Conservation (phyloP, 2,329 filamentous ascomycete species). For the Aspergillus pseudoglaucus region DNA sequence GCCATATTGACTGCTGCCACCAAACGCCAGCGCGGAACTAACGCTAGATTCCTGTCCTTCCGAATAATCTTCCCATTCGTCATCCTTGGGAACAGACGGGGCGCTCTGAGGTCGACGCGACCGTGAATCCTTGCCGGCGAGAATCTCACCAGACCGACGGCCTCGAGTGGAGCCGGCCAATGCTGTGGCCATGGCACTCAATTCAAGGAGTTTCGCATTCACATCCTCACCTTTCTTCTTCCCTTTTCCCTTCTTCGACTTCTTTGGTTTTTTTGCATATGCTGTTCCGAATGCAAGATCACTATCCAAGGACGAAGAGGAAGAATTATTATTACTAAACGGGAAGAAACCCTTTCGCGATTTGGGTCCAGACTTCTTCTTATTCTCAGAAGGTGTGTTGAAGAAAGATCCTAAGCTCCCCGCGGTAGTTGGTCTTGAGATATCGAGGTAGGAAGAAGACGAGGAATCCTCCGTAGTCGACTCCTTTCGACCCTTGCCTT, state of each 20-base stretch:
- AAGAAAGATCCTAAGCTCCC: constrained; percentile 60
- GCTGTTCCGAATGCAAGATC: constrained; percentile 63
- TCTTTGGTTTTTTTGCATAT: constrained; percentile 35
- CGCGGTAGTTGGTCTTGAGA: constrained; percentile 51
- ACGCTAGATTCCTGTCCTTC: constrained; percentile 49
- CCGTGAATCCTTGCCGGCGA: constrained; percentile 24
- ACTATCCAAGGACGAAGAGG: constrained; percentile 60
- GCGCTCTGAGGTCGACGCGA: constrained; percentile 20
- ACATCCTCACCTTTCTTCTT: constrained; percentile 28
- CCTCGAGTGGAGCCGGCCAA: constrained; percentile 35
- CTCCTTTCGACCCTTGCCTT: constrained; percentile 24
- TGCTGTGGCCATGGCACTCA: constrained; percentile 43
- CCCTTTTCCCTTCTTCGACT: constrained; percentile 26
- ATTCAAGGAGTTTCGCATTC: constrained; percentile 42
- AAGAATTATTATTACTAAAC: constrained; percentile 57
- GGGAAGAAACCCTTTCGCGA: constrained; percentile 49
- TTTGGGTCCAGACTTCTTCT: constrained; percentile 42
- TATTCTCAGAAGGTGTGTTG: constrained; percentile 52
- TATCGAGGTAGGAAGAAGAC: constrained; percentile 58
- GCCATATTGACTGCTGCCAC: constrained; percentile 39
- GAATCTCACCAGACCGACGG: constrained; percentile 28
- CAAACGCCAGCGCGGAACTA: constrained; percentile 57
- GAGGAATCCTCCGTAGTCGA: constrained; percentile 42
- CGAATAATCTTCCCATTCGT: constrained; percentile 55
- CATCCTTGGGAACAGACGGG: constrained; percentile 33